Base-by-base conservation (phyloP, 2,329 filamentous ascomycete species). In the Alternaria sp. region DNA sequence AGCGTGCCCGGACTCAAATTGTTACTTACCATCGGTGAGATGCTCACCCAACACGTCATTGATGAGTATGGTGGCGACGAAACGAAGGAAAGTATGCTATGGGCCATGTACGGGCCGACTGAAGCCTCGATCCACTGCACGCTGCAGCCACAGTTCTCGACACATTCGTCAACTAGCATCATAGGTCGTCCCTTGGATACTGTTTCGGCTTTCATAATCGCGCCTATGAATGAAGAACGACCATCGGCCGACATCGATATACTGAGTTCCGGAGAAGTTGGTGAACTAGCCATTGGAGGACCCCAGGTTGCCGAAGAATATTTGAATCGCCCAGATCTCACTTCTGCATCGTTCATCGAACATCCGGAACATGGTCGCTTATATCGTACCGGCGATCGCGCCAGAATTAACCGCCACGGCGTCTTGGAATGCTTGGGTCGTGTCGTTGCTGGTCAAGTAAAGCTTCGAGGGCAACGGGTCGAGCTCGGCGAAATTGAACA, bases 101-200 rank as follows among this genome's bases (percentile, higher is more conserved):
- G 93, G 87, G 94, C 90, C 33, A 97, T 97, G 93, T 97, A 97
- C 75, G 94, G 94, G 0, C 94, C 94, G 2, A 97, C 94, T 0
- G 94, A 97, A 81, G 93, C 93, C 8, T 89, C 94, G 0, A 97
- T 97, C 61, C 94, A 97, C 76, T 97, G 93, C 76, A 96, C 93
- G 1, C 80, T 96, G 5, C 90, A 93, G 67, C 83, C 89, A 0
- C 81, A 84, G 0, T 90, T 96, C 71, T 75, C 81, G 6, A 82
- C 84, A 5, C 77, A 79, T 20, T 87, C 87, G 8, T 84, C 87
- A 3, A 87, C 89, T 6, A 86, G 87, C 4, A 91, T 89, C 53
- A 96, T 97, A 67, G 94, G 94, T 0, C 77, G 88, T 7, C 93
- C 94, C 0, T 84, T 97, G 2, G 88, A 92, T 55, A 95, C 94